Percentiles rank a stretch among this genome's conserved stretches.
phyloP scores from a whole-genome alignment of 805 yeast genomes.

The Nakazawaea ambrosiae region DNA sequence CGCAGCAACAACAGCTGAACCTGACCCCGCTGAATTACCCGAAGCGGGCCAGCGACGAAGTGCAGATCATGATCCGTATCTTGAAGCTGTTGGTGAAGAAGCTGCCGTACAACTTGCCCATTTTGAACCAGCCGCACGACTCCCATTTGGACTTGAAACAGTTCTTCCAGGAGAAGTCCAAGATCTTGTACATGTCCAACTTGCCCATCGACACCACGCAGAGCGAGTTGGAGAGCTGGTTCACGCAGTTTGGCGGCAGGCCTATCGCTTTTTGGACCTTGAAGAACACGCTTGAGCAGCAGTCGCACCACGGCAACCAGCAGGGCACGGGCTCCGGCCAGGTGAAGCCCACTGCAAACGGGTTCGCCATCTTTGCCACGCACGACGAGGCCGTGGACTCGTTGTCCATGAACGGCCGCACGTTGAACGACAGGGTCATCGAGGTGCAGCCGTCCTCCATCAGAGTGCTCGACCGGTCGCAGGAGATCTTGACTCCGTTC shows the following conservation, averaged over 20 bases:
- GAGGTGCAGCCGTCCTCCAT: conserved; percentile 87
- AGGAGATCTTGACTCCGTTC: conserved; percentile 74
- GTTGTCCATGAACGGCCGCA: conserved; percentile 71
- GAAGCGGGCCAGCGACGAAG: conserved; percentile 39
- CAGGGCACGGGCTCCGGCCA: conserved; percentile 12
- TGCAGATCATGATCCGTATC: conserved; percentile 35
- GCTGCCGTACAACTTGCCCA: conserved; percentile 42
- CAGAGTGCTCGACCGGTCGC: conserved; percentile 71
- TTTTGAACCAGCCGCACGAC: conserved; percentile 71
- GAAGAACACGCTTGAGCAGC: conserved; percentile 30
- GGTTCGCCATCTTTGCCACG: conserved; percentile 77
- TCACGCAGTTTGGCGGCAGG: conserved; percentile 76
- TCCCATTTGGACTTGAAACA: conserved; percentile 62
- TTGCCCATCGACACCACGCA: conserved; percentile 84
- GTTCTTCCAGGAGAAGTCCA: conserved; percentile 66
- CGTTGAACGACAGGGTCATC: conserved; percentile 61
- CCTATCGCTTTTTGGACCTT: conserved; percentile 89
- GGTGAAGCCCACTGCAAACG: conserved; percentile 54
- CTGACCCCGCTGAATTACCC: conserved; percentile 22
- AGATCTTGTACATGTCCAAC: conserved; percentile 73
- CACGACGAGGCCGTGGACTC: conserved; percentile 86
- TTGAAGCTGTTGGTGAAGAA: conserved; percentile 40
- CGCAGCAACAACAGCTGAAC: background rate
- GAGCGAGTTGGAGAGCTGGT: conserved; percentile 86
- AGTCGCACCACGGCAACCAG: conserved; percentile 6